phyloP scores from a whole-genome alignment of 352 stramenopile genomes.

The Halophytophthora polymorphica region DNA sequence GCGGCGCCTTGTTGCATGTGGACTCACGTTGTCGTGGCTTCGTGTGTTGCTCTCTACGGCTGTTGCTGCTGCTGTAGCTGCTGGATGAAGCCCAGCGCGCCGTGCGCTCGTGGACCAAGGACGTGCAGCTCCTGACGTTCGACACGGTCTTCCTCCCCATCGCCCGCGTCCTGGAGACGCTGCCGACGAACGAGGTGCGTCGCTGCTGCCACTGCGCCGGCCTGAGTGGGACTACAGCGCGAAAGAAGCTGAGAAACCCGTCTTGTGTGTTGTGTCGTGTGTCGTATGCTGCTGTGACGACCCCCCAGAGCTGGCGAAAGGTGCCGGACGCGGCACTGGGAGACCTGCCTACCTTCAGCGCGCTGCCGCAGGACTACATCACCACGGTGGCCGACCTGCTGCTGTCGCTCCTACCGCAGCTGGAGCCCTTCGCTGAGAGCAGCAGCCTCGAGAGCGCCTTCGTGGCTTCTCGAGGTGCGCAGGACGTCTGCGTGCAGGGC shows the following conservation, averaged over 20 bases:
- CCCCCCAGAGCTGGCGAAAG: slow-evolving; percentile 47
- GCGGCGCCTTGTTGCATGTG: not conserved
- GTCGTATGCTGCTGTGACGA: not conserved
- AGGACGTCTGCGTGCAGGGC: slow-evolving; percentile 41
- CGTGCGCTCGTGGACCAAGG: slow-evolving; percentile 43
- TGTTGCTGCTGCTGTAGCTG: slow-evolving; percentile 22
- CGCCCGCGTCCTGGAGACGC: slow-evolving; percentile 33
- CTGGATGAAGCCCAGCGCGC: slow-evolving; percentile 44
- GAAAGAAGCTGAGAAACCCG: not conserved
- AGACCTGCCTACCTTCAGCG: slow-evolving; percentile 73
- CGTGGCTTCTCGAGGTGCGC: slow-evolving; percentile 44
- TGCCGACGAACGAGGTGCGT: slow-evolving; percentile 49
- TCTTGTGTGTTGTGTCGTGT: slow-evolving; percentile 1
- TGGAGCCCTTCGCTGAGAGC: slow-evolving; percentile 81
- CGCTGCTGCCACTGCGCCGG: not conserved
- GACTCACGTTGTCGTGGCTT: not conserved
- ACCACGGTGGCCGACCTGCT: slow-evolving; percentile 74
- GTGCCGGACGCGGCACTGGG: slow-evolving; percentile 35
- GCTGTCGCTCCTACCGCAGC: slow-evolving; percentile 72
- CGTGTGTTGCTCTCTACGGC: too few species aligned
- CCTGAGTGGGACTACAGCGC: too few species aligned
- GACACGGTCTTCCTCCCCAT: slow-evolving; percentile 73
- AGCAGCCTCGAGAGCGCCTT: slow-evolving; percentile 52
- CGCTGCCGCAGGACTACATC: slow-evolving; percentile 84
- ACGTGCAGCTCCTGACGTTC: slow-evolving; percentile 67